Conservation (phyloP, 1,284 basidiomycete genomes). For the Austroboletus novae-zelandiae region DNA sequence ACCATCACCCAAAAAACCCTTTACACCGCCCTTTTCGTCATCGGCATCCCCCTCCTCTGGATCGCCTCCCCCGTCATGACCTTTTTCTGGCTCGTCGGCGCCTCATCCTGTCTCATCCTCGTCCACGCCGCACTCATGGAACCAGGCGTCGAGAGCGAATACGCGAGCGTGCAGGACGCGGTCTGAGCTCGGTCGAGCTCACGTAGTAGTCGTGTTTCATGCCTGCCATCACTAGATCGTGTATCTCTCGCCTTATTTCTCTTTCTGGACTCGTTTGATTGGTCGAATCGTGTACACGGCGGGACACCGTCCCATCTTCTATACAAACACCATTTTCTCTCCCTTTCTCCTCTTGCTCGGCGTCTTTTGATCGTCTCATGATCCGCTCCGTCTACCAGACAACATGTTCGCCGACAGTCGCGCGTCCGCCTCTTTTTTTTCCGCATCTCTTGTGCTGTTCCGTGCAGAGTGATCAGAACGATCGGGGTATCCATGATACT, state of each 20-base stretch:
- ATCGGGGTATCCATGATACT: background rate
- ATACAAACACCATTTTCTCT: too few species aligned
- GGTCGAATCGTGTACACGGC: too few species aligned
- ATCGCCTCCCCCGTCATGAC: conserved; percentile 65
- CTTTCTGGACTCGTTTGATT: too few species aligned
- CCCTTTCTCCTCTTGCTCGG: too few species aligned
- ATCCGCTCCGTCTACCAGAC: too few species aligned
- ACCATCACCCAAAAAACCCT: conserved; percentile 81
- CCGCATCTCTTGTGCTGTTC: too few species aligned
- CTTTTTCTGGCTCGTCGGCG: conserved; percentile 80
- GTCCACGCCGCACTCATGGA: conserved; percentile 82
- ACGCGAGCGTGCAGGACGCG: conserved; percentile 68
- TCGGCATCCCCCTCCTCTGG: conserved; percentile 73
- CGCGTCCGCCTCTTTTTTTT: background rate
- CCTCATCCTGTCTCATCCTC: conserved; percentile 72
- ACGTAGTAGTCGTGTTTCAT: too few species aligned
- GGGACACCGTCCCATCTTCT: too few species aligned
- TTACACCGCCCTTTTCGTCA: conserved; percentile 78
- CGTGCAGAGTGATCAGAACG: background rate
- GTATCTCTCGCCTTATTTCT: too few species aligned
- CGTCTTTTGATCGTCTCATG: too few species aligned
- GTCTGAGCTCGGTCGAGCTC: conserved; percentile 40
- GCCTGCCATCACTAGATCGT: background rate
- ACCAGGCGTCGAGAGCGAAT: conserved; percentile 89
- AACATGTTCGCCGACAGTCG: background rate